phyloP scores from a whole-genome alignment of 176 grass and related monocot genomes.

The Hordeum vulgare region DNA sequence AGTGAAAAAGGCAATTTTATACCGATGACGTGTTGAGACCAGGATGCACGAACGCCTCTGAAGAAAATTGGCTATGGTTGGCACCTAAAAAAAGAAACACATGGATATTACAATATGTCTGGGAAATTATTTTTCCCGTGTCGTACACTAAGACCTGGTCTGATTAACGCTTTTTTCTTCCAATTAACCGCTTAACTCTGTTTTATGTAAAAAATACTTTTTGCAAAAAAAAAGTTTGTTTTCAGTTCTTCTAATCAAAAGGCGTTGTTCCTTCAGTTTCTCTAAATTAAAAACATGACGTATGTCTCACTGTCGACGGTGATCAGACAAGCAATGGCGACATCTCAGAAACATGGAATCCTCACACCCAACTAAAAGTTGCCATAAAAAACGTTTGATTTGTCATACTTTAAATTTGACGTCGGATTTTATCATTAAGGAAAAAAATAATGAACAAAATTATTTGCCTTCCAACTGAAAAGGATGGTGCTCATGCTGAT shows the following conservation, averaged over 20 bases:
- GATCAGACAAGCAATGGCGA: neutral
- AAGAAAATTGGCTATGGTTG: neutral
- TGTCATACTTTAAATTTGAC: too few species aligned
- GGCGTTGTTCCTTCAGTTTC: neutral
- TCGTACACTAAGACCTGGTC: neutral
- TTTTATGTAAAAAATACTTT: too few species aligned
- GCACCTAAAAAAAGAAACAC: neutral
- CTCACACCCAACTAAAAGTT: too few species aligned
- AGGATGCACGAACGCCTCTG: neutral
- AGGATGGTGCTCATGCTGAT: too few species aligned
- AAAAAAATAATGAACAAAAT: too few species aligned
- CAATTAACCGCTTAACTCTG: neutral
- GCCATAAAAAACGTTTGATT: too few species aligned
- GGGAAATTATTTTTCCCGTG: neutral
- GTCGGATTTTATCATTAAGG: too few species aligned
- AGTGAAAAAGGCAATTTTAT: neutral
- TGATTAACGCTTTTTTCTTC: neutral
- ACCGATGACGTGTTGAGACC: constrained; percentile 14
- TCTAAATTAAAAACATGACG: neutral
- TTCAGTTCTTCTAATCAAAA: too few species aligned
- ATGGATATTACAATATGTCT: neutral
- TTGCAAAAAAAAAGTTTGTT: too few species aligned
- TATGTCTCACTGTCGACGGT: too few species aligned
- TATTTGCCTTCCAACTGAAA: too few species aligned
- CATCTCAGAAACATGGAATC: neutral